phyloP scores from a whole-genome alignment of 2,329 filamentous ascomycete genomes.

The Xylariaceae sp. region DNA sequence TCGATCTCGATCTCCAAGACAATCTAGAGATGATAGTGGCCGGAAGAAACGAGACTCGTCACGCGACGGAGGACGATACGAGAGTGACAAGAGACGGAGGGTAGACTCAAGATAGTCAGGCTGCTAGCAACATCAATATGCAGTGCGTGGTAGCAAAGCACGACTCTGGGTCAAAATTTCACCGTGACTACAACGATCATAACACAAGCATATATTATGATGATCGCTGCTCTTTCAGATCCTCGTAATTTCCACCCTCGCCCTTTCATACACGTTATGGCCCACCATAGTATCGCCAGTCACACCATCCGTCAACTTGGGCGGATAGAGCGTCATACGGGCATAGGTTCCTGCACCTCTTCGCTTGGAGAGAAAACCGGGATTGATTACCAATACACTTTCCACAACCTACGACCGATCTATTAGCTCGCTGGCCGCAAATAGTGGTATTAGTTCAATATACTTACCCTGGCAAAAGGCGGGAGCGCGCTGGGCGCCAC shows the following conservation, averaged over 20 bases:
- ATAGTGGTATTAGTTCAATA: not conserved
- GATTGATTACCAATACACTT: constrained; percentile 85
- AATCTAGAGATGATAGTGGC: constrained; percentile 37
- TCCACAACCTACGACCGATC: constrained; percentile 69
- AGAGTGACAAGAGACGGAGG: constrained; percentile 57
- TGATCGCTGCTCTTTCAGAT: constrained; percentile 47
- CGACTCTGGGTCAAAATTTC: not conserved
- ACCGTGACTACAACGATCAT: constrained; percentile 1
- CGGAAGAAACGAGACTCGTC: constrained; percentile 57
- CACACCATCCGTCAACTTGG: constrained; percentile 55
- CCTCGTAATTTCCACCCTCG: constrained; percentile 80
- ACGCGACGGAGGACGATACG: constrained; percentile 49
- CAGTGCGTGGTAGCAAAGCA: no score
- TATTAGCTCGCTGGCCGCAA: constrained; percentile 9
- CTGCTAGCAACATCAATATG: no score
- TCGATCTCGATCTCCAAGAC: constrained; percentile 51
- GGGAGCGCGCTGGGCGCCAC: constrained; percentile 78
- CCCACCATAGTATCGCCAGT: constrained; percentile 55
- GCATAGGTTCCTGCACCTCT: constrained; percentile 83
- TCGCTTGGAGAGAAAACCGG: constrained; percentile 80
- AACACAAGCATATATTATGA: not conserved
- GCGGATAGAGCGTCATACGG: constrained; percentile 69
- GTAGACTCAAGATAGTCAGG: constrained; percentile 41
- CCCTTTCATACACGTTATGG: constrained; percentile 76
- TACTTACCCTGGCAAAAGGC: constrained; percentile 77